These are phyloP conservation scores for Podaxis sp. DNA, from an alignment of 768 basidiomycete genomes.

Conservation along the genomic window DNA sequence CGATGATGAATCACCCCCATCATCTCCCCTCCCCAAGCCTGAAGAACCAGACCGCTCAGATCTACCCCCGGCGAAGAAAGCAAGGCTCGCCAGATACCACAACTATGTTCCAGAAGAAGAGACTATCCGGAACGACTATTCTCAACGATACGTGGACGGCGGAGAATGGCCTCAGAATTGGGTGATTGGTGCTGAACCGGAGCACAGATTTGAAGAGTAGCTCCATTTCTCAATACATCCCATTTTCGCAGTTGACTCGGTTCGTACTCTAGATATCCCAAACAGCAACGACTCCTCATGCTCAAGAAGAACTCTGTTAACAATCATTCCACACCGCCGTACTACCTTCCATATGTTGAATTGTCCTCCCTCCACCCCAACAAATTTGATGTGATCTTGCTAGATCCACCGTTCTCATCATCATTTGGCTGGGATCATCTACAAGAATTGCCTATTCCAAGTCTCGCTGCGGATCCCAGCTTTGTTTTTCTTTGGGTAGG, in stretches of 20 bases:
- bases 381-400: slow-evolving; percentile 89
- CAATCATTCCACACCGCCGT: slow-evolving; percentile 64
- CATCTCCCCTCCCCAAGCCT: slow-evolving; percentile 38
- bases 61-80: slow-evolving; percentile 67
- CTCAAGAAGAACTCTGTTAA: slow-evolving; percentile 81
- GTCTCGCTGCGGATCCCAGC: slow-evolving; percentile 84
- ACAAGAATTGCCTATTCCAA: slow-evolving; percentile 74
- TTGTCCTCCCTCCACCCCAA: slow-evolving; percentile 51
- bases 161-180: slow-evolving; percentile 95
- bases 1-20: slow-evolving; percentile 37
- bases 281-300: slow-evolving; percentile 78
- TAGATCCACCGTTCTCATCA: slow-evolving; percentile 87
- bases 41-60: slow-evolving; percentile 20
- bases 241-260: background rate
- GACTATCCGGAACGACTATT: slow-evolving; percentile 94
- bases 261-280: slow-evolving; percentile 70
- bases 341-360: slow-evolving; percentile 61
- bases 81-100: slow-evolving; percentile 60
- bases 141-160: slow-evolving; percentile 82
- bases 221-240: slow-evolving; percentile 24
- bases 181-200: slow-evolving; percentile 86
- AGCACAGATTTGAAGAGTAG: slow-evolving; percentile 91
- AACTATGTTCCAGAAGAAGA: slow-evolving; percentile 95
- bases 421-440: slow-evolving; percentile 85
- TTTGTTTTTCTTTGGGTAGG: slow-evolving; percentile 98